Evolutionary conservation across 768 basidiomycete genomes (phyloP), one percentile per base, ranked within the genome.

Genomic region (Coprinopsis cinerea): DNA sequence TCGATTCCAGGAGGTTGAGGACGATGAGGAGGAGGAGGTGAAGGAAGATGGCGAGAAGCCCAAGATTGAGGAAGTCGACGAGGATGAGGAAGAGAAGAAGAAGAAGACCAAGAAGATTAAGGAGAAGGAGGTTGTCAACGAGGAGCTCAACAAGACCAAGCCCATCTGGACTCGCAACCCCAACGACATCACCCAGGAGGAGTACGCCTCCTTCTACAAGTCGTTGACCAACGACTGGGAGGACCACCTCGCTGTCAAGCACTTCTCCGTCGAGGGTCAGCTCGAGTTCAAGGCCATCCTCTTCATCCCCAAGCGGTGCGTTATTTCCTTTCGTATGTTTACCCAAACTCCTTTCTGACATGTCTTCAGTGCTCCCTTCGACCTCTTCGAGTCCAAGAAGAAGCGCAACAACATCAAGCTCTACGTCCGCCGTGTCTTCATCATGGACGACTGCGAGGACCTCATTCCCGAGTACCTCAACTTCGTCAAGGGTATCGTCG

Each of bases 361-460:
- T 47, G 55, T 27, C 47, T 37, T 2, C 41, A 93, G 93, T 53
- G 96, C 95, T 37, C 96, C 96, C 46, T 98, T 98, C 72, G 96
- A 99, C 65, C 87, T 99, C 67, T 99, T 99, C 75, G 96, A 99
- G 78, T 90, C 89, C 53, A 98, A 99, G 88, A 98, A 98, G 89
- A 98, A 98, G 83, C 91, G 95, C 63, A 97, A 97, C 82, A 98
- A 98, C 88, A 98, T 99, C 82, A 99, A 99, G 77, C 93, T 99
- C 67, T 99, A 98, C 67, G 96, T 99, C 60, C 92, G 96, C 77
- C 92, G 96, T 50, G 95, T 98, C 64, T 98, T 99, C 81, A 98
- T 99, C 81, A 97, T 96, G 92, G 96, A 99, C 73, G 94, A 96
- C 71, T 98, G 95, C 68, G 95, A 98, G 77, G 96, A 99, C 64